phyloP scores from a whole-genome alignment of 768 basidiomycete species.

The Favolaschia claudopus region DNA sequence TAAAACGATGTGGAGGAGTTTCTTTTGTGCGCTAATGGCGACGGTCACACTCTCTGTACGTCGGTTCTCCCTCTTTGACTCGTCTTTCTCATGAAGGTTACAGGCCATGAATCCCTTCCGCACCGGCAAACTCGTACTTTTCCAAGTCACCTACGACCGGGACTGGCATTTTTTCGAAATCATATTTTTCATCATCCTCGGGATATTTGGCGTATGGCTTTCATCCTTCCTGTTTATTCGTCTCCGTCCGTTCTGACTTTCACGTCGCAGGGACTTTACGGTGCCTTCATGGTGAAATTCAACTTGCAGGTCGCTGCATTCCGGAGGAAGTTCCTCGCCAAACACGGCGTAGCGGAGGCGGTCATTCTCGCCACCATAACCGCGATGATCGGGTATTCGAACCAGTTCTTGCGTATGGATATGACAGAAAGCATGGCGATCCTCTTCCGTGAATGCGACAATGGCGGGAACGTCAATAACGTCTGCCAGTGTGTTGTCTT shows the following conservation, averaged over 20 bases:
- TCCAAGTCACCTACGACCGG: constrained; percentile 96
- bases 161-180: constrained; percentile 99
- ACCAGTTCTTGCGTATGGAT: constrained; percentile 93
- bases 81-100: constrained; percentile 7
- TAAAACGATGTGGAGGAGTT: constrained; percentile 98
- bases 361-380: constrained; percentile 87
- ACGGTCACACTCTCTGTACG: constrained; percentile 94
- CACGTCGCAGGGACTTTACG: constrained; percentile 90
- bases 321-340: constrained; percentile 86
- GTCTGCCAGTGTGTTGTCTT: constrained; percentile 88
- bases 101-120: constrained; percentile 98
- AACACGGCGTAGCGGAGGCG: constrained; percentile 89
- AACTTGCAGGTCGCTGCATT: constrained; percentile 95
- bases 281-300: constrained; percentile 96
- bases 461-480: constrained; percentile 86
- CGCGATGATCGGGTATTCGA: constrained; percentile 92
- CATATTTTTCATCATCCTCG: constrained; percentile 93
- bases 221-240: not conserved
- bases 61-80: constrained; percentile 30
- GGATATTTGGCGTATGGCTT: constrained; percentile 86
- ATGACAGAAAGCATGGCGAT: constrained; percentile 98
- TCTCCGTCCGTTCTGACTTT: not conserved
- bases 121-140: constrained; percentile 96
- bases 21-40: constrained; percentile 96
- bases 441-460: constrained; percentile 95